phyloP scores from a whole-genome alignment of 768 basidiomycete genomes.

The Daedalea quercina region DNA sequence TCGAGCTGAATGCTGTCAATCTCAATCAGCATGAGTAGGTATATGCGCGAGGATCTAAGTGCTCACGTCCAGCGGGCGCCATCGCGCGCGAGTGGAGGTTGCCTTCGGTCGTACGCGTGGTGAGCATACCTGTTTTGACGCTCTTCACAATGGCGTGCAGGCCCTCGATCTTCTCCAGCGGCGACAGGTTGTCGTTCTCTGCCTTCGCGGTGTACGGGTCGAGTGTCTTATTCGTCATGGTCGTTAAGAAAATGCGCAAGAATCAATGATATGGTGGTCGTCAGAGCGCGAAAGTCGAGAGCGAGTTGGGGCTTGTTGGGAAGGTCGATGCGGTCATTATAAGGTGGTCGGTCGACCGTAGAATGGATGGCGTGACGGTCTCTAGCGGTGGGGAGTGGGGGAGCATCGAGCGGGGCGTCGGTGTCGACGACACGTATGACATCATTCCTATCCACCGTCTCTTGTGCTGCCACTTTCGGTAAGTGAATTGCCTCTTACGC shows the following conservation, averaged over 20 bases:
- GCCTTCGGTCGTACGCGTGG: constrained; percentile 62
- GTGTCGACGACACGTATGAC: not conserved
- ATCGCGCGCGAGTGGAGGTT: constrained; percentile 77
- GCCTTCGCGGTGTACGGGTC: constrained; percentile 72
- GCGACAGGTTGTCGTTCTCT: constrained; percentile 47
- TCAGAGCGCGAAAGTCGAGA: not conserved
- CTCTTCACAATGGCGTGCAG: constrained; percentile 59
- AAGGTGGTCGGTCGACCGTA: not conserved
- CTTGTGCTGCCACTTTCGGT: not conserved
- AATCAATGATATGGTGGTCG: not conserved
- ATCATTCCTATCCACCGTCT: not conserved
- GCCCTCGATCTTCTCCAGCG: constrained; percentile 65
- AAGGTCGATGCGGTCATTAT: not conserved
- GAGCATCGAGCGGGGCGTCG: not conserved
- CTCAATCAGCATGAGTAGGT: not conserved
- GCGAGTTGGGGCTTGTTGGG: not conserved
- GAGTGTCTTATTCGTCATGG: constrained; percentile 34
- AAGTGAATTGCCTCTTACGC: not conserved
- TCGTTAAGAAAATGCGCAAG: not conserved
- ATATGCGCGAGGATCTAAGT: not conserved
- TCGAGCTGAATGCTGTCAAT: constrained; percentile 34
- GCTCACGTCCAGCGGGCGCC: constrained; percentile 61
- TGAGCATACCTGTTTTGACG: constrained; percentile 69
- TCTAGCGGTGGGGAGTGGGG: not conserved
- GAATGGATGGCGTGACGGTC: not conserved